A percentile compares a stretch with the other conserved stretches of the same genome.
Evolutionary conservation across 108 stramenopile species (phyloP).

Genomic region (Skeletonema marinoi): DNA sequence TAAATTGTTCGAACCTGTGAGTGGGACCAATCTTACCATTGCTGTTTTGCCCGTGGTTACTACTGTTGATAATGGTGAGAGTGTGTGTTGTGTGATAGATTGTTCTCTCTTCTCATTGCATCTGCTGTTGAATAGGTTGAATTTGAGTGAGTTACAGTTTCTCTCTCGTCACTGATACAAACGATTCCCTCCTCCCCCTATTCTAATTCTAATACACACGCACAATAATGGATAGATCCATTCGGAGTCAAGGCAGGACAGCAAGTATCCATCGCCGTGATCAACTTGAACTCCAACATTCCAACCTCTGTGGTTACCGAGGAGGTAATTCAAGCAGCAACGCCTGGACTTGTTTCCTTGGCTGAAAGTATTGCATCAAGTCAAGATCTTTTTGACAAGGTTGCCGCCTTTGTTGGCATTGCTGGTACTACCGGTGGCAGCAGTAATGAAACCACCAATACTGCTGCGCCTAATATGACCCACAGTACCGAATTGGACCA

Average conservation of each 20-base stretch:
- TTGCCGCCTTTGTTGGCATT: neutral
- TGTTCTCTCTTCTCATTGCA: neutral
- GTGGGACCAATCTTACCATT: neutral
- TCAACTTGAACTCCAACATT: neutral
- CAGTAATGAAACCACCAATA: too few relatives aligned
- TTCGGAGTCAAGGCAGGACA: conserved; percentile 10
- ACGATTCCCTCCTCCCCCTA: neutral
- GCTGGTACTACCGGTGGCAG: neutral
- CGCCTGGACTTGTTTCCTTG: neutral
- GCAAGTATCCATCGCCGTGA: neutral
- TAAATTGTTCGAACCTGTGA: neutral
- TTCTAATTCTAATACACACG: neutral
- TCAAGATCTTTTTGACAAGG: neutral
- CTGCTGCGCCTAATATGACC: neutral
- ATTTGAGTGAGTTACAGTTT: too few relatives aligned
- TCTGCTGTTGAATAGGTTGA: neutral
- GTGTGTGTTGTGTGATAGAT: too few relatives aligned
- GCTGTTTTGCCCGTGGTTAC: conserved; percentile 5
- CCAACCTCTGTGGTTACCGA: neutral
- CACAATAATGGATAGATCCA: neutral
- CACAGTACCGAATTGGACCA: too few relatives aligned
- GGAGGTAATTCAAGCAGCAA: neutral
- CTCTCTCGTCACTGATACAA: too few relatives aligned
- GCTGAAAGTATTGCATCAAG: neutral
- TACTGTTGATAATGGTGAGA: conserved; percentile 2